Conservation (phyloP, 1,284 basidiomycete genomes). For the Pyrrhoderma noxium region DNA sequence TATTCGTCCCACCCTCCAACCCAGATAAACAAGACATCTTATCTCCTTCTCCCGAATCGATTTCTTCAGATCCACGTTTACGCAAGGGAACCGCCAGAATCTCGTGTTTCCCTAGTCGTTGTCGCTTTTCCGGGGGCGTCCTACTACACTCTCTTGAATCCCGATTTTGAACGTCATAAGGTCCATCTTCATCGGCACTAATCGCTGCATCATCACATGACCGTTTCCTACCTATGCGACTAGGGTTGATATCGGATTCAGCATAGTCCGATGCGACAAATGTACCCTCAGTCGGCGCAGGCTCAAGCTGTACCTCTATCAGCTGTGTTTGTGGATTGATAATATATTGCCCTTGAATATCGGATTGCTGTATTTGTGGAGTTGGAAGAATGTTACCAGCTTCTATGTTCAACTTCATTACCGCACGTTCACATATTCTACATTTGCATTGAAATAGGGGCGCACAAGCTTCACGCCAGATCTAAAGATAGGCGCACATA, state of each 20-base stretch:
- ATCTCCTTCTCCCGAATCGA: no score
- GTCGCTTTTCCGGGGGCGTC: conserved; percentile 11
- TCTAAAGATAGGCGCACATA: conserved; percentile 30
- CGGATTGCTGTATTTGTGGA: conserved; percentile 13
- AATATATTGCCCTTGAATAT: conserved; percentile 19
- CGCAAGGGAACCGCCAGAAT: no score
- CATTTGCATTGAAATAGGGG: conserved; percentile 67
- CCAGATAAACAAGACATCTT: no score
- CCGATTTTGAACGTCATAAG: background rate
- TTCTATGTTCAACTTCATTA: conserved; percentile 37
- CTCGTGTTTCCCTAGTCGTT: background rate
- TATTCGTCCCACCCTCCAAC: no score
- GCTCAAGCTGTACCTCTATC: conserved; percentile 15
- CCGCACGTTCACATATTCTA: conserved; percentile 59
- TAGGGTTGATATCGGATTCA: background rate
- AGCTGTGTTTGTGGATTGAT: conserved; percentile 18
- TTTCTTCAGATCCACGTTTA: no score
- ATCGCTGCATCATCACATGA: conserved; percentile 8
- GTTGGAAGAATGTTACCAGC: conserved; percentile 27
- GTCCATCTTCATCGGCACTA: background rate
- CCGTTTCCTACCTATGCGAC: conserved; percentile 2
- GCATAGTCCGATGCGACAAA: no score
- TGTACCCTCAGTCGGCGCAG: background rate
- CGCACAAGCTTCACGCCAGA: conserved; percentile 65
- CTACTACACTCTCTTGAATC: conserved; percentile 5